Percentiles rank a stretch among this genome's conserved stretches.
Evolutionary conservation across 768 basidiomycete species (phyloP).

Genomic region (Porphyrellus cyaneotinctus): DNA sequence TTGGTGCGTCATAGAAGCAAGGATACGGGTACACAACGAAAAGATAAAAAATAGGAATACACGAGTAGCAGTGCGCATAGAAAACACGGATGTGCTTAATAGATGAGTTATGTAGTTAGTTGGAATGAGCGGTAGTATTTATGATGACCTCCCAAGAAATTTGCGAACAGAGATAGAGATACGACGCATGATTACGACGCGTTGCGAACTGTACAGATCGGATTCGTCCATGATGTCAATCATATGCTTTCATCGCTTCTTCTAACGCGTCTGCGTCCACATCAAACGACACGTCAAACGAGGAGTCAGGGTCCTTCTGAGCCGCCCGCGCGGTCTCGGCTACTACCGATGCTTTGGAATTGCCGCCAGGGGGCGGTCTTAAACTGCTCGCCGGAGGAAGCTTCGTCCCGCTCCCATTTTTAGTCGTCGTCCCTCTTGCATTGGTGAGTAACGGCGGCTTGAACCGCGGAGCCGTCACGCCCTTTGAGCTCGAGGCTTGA

Average conservation of each 20-base stretch:
- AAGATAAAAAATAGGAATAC: too few species aligned
- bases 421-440: neutral
- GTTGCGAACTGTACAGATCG: too few species aligned
- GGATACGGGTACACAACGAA: too few species aligned
- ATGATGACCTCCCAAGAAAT: too few species aligned
- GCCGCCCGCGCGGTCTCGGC: neutral
- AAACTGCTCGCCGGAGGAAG: neutral
- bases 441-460: slow-evolving; percentile 25
- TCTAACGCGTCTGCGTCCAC: slow-evolving; percentile 29
- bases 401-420: slow-evolving; percentile 3
- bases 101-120: too few species aligned
- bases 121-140: too few species aligned
- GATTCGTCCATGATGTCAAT: slow-evolving; percentile 7
- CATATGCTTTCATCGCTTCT: slow-evolving; percentile 31
- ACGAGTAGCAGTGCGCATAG: too few species aligned
- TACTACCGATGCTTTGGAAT: neutral
- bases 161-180: too few species aligned
- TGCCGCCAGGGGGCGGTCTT: neutral
- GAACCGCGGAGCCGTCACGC: slow-evolving; percentile 20
- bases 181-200: too few species aligned
- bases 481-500: slow-evolving; percentile 20
- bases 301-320: slow-evolving; percentile 25
- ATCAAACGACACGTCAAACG: slow-evolving; percentile 31
- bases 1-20: too few species aligned
- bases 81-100: too few species aligned